Evolutionary conservation across 768 basidiomycete species (phyloP), one percentile per base, ranked within the genome.

Genomic region (Kwoniella botswanensis): DNA sequence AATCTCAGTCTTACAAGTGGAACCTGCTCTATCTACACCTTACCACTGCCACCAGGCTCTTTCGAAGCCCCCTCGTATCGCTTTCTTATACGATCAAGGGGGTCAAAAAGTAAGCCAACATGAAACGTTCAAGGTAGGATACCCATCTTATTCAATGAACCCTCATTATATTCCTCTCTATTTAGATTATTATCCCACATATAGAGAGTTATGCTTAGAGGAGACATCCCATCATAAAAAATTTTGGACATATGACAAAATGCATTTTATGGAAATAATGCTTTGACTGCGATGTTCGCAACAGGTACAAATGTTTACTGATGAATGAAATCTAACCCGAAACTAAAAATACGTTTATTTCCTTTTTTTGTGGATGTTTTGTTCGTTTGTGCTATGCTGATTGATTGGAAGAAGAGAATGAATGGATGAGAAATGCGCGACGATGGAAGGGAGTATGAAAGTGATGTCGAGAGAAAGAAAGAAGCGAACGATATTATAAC

Each of bases 31-130:
- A 15, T 18, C 46, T 50, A 15, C 46, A 53, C 63, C 50, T 26
- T 18, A 44, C 22, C 42, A 46, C 43, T 43, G 63, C 55, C 42
- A 24, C 15, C 60, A 26, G 80, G 80, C 80, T 75, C 80, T 81
- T 81, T 81, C 80, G 80, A 81, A 81, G 80, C 76, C 80, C 80
- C 80, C 76, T 65, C 71, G 67, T 54, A 71, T 71, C 73, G 76
- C 76, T 57, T 24, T 53, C 44, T 24, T 59, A 55, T 59, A 76
- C 80, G 78, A 71, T 71, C 67, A 61, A 63, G 74, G 80, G 80
- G 80, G 80, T 81, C 80, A 81, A 77, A 81, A 78, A 81, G 79
- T 67, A 75, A 73, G 77, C 77, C 79, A 59, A 81, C 17, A 80
- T 60, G 43, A 41, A 68, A 68, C 72, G 70, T 71, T 46, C 35